Base-by-base conservation (phyloP, 495 filamentous ascomycete genomes). In the Xylaria flabelliformis region DNA sequence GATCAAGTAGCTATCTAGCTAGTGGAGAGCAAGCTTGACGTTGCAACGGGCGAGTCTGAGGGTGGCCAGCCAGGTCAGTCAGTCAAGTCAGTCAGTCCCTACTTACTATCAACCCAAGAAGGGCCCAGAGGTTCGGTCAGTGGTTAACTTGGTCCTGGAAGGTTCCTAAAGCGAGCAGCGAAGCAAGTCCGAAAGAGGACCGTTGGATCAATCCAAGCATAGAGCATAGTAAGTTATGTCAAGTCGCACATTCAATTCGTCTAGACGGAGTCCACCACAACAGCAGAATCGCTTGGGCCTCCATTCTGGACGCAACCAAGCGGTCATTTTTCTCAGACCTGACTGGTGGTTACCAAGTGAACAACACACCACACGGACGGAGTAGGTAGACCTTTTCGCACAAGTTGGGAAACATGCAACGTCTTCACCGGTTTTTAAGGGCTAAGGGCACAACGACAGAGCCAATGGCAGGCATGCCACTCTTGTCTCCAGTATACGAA, bases 1-100 rank as follows among this genome's bases (percentile, higher is more conserved):
- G 73, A 70, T 67, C 70, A 71, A 39, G 36, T 71, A 46, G 46
- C 58, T 39, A 53, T 9, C 29, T 39, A 13, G 2, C 64, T 67
- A 67, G 26, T 46, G 19, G 36, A 41, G 24, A 56, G n/a, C 50
- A 67, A 77, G 66, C 48, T 74, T 58, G 71, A 70, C 63, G 74
- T 79, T 75, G 75, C 72, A 75, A 74, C 68, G 73, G 73, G 72
- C 72, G 74, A 74, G 75, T 72, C 73, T 71, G 73, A 72, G 70
- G 69, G 50, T 58, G 67, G 56, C 67, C 67, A 78, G 46, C 67
- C 64, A 78, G 53, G 42, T 69, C 73, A 63, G 68, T 70, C 68
- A 51, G 42, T 69, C 73, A 63, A 63, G 68, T 70, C 68, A 51
- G 42, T 69, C 73, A 63, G 68, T 70, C 68, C 39, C 44, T 67